These are phyloP conservation scores for Aspergillus puulaauensis DNA, from an alignment of 2,329 filamentous ascomycete genomes.

Conservation along the genomic window DNA sequence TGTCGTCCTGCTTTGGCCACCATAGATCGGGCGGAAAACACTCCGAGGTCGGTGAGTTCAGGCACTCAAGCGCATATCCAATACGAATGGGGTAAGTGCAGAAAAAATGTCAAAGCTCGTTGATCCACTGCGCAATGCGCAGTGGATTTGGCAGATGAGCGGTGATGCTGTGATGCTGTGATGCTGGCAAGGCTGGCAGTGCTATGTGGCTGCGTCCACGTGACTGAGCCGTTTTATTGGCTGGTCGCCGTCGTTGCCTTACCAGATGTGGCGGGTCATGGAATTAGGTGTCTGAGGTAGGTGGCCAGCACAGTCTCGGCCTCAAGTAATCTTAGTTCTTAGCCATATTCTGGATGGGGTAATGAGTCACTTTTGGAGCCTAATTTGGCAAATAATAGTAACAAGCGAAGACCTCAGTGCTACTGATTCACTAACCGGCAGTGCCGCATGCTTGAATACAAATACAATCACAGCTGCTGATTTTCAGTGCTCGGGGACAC, in stretches of 20 bases:
- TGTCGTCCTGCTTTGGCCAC: not conserved
- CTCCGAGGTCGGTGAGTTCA: not conserved
- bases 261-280: not conserved
- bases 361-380: conserved; percentile 12
- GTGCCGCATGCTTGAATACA: not conserved
- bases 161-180: conserved; percentile 4
- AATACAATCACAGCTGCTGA: not conserved
- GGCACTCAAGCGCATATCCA: not conserved
- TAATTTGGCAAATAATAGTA: conserved; percentile 4
- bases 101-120: not conserved
- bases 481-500: not conserved
- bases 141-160: not conserved
- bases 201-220: conserved; percentile 11
- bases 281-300: conserved; percentile 2
- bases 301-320: not conserved
- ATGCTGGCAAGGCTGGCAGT: conserved; percentile 6
- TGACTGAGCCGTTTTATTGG: conserved; percentile 1
- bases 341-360: not conserved
- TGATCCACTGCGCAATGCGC: not conserved
- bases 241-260: not conserved
- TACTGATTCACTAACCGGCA: not conserved
- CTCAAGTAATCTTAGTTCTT: not conserved
- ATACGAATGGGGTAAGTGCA: not conserved
- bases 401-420: not conserved
- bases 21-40: not conserved